These are phyloP conservation scores for Eucalyptus caleyi DNA, from an alignment of 345 rosid species.

Conservation along the genomic window DNA sequence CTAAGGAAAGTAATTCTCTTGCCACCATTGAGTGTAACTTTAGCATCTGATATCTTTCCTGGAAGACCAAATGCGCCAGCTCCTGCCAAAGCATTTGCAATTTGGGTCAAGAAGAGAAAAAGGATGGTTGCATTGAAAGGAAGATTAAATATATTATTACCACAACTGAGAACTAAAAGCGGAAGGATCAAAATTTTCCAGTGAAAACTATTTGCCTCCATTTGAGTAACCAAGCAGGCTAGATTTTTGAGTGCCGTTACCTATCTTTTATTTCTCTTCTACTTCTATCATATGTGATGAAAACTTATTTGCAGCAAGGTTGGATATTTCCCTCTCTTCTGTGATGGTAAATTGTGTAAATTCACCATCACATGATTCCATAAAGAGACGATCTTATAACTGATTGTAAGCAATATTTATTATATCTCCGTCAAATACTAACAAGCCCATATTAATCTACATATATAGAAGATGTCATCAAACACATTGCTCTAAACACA, in stretches of 20 bases:
- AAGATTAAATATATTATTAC: neutral
- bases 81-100: neutral
- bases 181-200: neutral
- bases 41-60: conserved; percentile 59
- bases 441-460: neutral
- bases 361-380: neutral
- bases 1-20: conserved; percentile 57
- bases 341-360: neutral
- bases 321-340: neutral
- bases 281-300: neutral
- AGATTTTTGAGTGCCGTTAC: neutral
- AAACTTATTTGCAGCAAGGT: neutral
- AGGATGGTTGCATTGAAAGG: neutral
- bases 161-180: neutral
- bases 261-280: neutral
- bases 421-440: neutral
- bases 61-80: conserved; percentile 29
- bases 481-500: neutral
- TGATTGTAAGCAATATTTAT: neutral
- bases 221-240: neutral
- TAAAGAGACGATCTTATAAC: neutral
- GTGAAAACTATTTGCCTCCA: neutral
- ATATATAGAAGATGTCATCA: neutral
- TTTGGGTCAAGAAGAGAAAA: neutral
- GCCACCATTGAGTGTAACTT: conserved; percentile 86